A percentile compares a stretch with the other conserved stretches of the same genome.
Conservation (phyloP, 2,329 filamentous ascomycete genomes). For the Colletotrichum lini region DNA sequence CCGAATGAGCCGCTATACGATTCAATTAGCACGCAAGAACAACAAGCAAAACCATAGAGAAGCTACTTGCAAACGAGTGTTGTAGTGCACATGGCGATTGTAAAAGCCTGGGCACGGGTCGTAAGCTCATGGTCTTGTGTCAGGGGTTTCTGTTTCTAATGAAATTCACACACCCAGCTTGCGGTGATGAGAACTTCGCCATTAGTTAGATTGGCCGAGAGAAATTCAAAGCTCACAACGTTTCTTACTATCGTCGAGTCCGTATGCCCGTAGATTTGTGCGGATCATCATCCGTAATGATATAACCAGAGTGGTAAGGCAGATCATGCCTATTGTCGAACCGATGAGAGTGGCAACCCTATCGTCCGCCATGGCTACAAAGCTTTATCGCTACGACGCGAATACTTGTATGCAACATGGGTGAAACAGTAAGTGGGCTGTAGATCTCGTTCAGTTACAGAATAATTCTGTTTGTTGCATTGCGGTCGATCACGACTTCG, state of each 20-base stretch:
- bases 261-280: slow-evolving; percentile 12
- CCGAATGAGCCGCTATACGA: slow-evolving; percentile 12
- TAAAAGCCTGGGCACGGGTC: neutral
- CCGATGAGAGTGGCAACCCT: slow-evolving; percentile 14
- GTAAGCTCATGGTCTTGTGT: neutral
- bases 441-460: neutral
- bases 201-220: neutral
- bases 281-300: slow-evolving; percentile 22
- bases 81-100: slow-evolving; percentile 20
- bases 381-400: neutral
- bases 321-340: slow-evolving; percentile 31
- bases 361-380: slow-evolving; percentile 21
- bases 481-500: neutral
- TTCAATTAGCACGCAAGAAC: no score
- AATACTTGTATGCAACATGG: neutral
- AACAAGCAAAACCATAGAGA: neutral
- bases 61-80: slow-evolving; percentile 10
- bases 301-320: slow-evolving; percentile 29
- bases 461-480: neutral
- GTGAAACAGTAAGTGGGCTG: no score
- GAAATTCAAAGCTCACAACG: neutral
- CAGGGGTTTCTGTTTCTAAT: neutral
- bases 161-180: slow-evolving; percentile 16
- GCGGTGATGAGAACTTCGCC: slow-evolving; percentile 3
- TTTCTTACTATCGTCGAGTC: slow-evolving; percentile 24